These are phyloP conservation scores for Colletotrichum eleusines DNA, from an alignment of 2,329 filamentous ascomycete genomes.

Conservation along the genomic window DNA sequence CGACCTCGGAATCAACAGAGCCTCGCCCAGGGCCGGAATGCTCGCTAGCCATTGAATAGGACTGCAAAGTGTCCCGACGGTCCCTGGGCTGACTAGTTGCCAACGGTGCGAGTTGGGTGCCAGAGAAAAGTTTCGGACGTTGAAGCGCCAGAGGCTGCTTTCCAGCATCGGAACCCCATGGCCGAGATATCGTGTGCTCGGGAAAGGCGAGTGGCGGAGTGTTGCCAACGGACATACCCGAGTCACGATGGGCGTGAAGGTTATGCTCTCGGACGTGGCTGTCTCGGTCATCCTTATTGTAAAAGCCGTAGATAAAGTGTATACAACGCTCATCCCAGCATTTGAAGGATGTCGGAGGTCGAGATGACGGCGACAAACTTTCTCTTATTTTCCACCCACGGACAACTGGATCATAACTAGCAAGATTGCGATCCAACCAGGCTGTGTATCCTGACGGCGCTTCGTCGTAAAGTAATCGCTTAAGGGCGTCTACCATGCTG, in stretches of 20 bases:
- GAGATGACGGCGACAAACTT: slow-evolving; percentile 51
- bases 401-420: slow-evolving; percentile 61
- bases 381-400: slow-evolving; percentile 55
- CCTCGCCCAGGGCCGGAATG: slow-evolving; percentile 52
- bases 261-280: slow-evolving; percentile 62
- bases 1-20: slow-evolving; percentile 61
- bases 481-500: slow-evolving; percentile 54
- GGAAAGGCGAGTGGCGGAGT: slow-evolving; percentile 53
- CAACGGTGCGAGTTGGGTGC: slow-evolving; percentile 53
- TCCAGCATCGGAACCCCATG: slow-evolving; percentile 50
- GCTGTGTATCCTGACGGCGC: slow-evolving; percentile 61
- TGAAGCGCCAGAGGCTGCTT: slow-evolving; percentile 50
- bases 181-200: slow-evolving; percentile 50
- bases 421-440: slow-evolving; percentile 67
- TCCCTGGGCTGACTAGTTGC: slow-evolving; percentile 52
- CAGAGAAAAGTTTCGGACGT: slow-evolving; percentile 54
- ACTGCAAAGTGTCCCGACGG: slow-evolving; percentile 55
- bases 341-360: slow-evolving; percentile 60
- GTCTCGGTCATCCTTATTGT: slow-evolving; percentile 63
- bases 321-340: slow-evolving; percentile 68
- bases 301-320: slow-evolving; percentile 70
- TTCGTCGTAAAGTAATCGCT: slow-evolving; percentile 52
- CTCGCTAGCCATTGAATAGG: slow-evolving; percentile 57
- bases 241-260: slow-evolving; percentile 56
- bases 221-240: slow-evolving; percentile 56